Percentiles rank a stretch among this genome's conserved stretches.
Evolutionary conservation across 441 rosid genomes (phyloP).

Genomic region (Kokia cookei): DNA sequence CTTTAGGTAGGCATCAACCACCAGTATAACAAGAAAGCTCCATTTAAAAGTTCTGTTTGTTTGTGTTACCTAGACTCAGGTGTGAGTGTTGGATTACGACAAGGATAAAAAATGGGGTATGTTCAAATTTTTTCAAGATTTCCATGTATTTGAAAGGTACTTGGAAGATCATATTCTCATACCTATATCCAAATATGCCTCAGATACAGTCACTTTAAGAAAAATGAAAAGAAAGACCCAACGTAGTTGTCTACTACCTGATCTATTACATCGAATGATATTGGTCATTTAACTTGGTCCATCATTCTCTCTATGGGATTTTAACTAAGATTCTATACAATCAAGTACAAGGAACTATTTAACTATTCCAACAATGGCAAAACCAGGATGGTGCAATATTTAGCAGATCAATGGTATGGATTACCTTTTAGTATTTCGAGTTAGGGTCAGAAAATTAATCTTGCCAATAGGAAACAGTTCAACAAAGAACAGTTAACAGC

Average conservation of each 20-base stretch:
- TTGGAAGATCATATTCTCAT: no score
- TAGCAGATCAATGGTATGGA: neutral
- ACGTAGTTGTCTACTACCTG: neutral
- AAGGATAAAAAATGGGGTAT: no score
- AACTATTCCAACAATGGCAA: neutral
- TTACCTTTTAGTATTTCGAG: neutral
- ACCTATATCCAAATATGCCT: neutral
- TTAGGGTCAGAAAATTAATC: neutral
- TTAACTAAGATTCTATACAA: neutral
- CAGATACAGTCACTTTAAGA: neutral
- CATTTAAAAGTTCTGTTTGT: neutral
- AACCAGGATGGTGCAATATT: neutral
- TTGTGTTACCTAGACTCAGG: neutral
- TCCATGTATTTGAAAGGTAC: no score
- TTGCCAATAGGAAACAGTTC: neutral
- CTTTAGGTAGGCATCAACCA: neutral
- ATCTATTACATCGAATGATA: neutral
- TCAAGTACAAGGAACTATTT: neutral
- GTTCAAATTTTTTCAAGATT: no score
- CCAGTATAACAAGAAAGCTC: neutral
- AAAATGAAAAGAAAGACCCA: neutral
- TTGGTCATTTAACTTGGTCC: neutral
- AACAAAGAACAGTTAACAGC: neutral
- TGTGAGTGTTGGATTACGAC: neutral
- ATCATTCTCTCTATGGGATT: neutral